Base-by-base conservation (phyloP, 345 rosid species). In the Brassica juncea region DNA sequence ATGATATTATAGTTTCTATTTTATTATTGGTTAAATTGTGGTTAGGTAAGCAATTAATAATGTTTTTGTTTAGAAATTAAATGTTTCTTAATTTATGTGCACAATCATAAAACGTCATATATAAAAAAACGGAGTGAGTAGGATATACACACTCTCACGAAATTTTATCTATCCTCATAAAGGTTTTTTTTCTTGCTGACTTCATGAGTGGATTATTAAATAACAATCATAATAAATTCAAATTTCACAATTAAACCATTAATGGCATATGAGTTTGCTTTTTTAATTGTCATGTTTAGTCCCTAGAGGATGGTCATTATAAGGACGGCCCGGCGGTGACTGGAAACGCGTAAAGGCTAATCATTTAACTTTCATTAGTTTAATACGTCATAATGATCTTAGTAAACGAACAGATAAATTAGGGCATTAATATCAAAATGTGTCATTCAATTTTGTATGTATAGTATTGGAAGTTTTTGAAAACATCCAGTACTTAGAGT, bases 301-400 rank as follows among this genome's bases (percentile, higher is more conserved):
- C 74, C 74, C 44, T 21, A 60, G 60, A 79, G 21, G 23, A 73
- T 68, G 70, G 74, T 73, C 47, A 61, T 30, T 63, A 74, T 80
- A 80, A 62, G 83, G 83, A 47, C 79, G 79, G 82, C 70, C 37
- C 82, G 82, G 49, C 82, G 82, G 82, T 80, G 82, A 73, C 66
- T 28, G 55, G 63, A 74, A 80, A 80, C 83, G 83, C 83, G 83
- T 80, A 74, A 74, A 75, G 75, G 52, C 71, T 70, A 69, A 69
- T 74, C 54, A 74, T 68, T 68, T 79, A 68, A 49, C 11, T 73
- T 68, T 4, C 39, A 60, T 67, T 79, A 60, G 27, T 68, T 34
- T 73, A 73, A 35, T 68, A 30, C 23, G 21, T 73, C 58, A 47
- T 47, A 25, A 67, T 34, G 12, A 42, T 19, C 2, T 11, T 72